Percentiles rank a stretch among this genome's conserved stretches.
Conservation (phyloP, 805 yeast species). For the Saccharomycopsis sp. region DNA sequence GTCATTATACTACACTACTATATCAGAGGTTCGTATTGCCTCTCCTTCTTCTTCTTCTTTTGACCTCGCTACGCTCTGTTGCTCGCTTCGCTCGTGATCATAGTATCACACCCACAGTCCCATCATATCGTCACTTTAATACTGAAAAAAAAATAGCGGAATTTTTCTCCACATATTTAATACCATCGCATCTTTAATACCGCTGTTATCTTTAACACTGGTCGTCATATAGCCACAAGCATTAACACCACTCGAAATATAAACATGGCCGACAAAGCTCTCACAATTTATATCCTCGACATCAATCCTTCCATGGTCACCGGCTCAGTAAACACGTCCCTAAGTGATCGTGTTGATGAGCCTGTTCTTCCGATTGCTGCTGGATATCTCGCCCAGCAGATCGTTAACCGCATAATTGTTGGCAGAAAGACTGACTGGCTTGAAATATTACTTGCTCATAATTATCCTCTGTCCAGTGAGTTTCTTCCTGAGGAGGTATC, state of each 20-base stretch:
- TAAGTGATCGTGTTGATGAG: background rate
- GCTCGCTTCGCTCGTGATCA: too few species aligned
- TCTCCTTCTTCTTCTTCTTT: background rate
- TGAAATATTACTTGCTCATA: constrained; percentile 3
- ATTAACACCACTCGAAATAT: background rate
- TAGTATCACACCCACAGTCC: too few species aligned
- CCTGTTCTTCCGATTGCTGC: background rate
- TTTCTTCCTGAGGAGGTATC: background rate
- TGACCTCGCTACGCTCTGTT: background rate
- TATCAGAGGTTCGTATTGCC: too few species aligned
- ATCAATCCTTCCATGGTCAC: background rate
- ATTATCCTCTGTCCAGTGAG: background rate
- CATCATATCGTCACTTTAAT: too few species aligned
- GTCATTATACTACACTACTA: too few species aligned
- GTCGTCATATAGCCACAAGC: background rate
- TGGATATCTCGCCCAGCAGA: constrained; percentile 4
- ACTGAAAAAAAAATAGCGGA: too few species aligned
- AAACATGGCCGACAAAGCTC: background rate
- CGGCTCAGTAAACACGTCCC: background rate
- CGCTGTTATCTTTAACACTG: too few species aligned
- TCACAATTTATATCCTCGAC: background rate
- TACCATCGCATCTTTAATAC: background rate
- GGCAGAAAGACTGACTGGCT: constrained; percentile 37
- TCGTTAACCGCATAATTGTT: constrained; percentile 27
- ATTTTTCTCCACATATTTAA: too few species aligned